Base-by-base conservation (phyloP, 2,329 filamentous ascomycete genomes). In the Pseudophaeomoniella oleicola region DNA sequence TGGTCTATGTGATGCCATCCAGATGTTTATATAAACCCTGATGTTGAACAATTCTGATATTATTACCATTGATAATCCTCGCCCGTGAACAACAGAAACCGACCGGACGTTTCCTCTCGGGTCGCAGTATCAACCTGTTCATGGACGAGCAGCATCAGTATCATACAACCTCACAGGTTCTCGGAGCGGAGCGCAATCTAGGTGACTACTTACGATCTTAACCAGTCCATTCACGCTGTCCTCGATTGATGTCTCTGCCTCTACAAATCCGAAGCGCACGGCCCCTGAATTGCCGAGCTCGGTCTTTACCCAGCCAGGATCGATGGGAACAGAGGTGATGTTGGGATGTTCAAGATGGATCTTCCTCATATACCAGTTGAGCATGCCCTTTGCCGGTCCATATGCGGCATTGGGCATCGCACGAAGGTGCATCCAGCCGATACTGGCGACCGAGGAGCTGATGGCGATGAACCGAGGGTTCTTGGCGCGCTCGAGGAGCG, bases 361-460 rank as follows among this genome's bases (percentile, higher is more conserved):
- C 37, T 59, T 59, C 16, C 48, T 43, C 4, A 53, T 47, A 35
- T 60, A 45, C 36, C 45, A 62, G 39, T 63, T 59, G 19, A 55
- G 44, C 44, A 46, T 53, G 1, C 55, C 49, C 45, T 72, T 71
- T 36, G 56, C 56, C 1, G 60, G 45, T 0, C 59, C 66, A 40
- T 72, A 70, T 0, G 56, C 53, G 0, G 57, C 52, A 11, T 47
- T 51, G 1, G 56, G 51, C 1, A 59, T 35, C n/a, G 39, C 38
- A n/a, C 30, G 35, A 6, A 14, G 15, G 4, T 45, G 44, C 43
- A 45, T 43, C 13, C 33, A 35, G 5, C 36, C 38, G 30, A 50
- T 43, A 37, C 39, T 46, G 3, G 44, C 47, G 9, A 39, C 51
- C 2, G 43, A 44, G 6, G 53, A 57, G 2, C 62, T 55, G 22